Evolutionary conservation across 768 basidiomycete species (phyloP), one percentile per base, ranked within the genome.

Genomic region (Gyrodon lividus): DNA sequence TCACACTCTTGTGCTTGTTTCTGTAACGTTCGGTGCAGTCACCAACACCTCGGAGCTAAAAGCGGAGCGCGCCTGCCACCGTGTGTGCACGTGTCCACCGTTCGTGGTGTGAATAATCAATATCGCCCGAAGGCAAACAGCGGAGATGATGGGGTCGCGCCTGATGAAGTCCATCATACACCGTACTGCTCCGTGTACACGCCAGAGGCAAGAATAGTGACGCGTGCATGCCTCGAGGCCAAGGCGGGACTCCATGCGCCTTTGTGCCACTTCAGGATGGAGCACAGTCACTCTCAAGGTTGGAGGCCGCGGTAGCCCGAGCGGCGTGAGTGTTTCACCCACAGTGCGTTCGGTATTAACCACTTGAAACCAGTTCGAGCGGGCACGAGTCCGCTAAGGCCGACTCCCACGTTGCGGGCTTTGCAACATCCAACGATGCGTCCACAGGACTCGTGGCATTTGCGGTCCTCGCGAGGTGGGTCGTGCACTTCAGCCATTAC

Each of bases 111-210:
- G 42, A 49, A 46, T 34, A 47, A 43, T 24, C 39, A 49, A 46
- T 34, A 47, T 1, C 34, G 28, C 22, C 14, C 28, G n/a, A 31
- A 43, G 54, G 56, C 37, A 58, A 58, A 46, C 40, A 52, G 41
- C 54, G 64, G 60, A 58, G 48, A 58, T 64, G 61, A 52, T 33
- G 31, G 20, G 22, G 33, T 57, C 23, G 38, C 30, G 24, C 49
- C 20, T 22, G 28, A 46, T 51, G 39, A 23, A 44, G 26, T 40
- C 23, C 30, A 46, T 34, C 30, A 44, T 44, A 38, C 19, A 28
- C 7, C 5, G 20, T 12, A 9, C 30, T 23, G n/a, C 26, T 44
- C 45, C 37, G 51, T 48, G 46, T 35, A 30, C 16, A 40, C 10
- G 46, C 19, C 28, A 14, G 46, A 38, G 22, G 47, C 28, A 40